Evolutionary conservation across 495 filamentous ascomycete genomes (phyloP), one percentile per base, ranked within the genome.

Genomic region (Rusavskia elegans): DNA sequence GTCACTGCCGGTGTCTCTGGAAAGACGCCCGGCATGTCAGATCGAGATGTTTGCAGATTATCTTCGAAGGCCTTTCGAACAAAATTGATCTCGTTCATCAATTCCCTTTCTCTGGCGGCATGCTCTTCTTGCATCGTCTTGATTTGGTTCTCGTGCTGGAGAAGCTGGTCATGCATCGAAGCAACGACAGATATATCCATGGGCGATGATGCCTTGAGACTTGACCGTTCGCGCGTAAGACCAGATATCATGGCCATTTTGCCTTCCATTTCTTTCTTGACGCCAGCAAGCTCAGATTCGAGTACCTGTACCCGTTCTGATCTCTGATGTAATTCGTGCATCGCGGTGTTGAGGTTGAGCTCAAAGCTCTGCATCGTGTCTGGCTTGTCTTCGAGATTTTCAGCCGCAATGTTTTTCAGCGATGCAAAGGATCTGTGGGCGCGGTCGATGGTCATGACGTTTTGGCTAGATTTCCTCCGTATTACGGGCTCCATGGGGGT

Each of bases 241-340:
- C 92, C 92, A 17, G 88, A 86, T 54, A 98, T 96, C 59, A 98
- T 89, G 21, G 83, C 83, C 68, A 85, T 84, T 75, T 97, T 97
- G 51, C 75, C 79, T 55, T 98, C 93, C 85, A 98, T 94, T 63
- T 96, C 93, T 65, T 85, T 92, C 70, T 85, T 93, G 14, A 90
- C 78, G 8, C 78, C 80, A 2, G 80, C 70, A 53, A 96, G 79
- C 59, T 95, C 93, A 6, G 79, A 80, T 63, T 98, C 92, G 10
- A 98, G 72, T 48, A 89, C 81, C 61, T 89, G 83, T 37, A 94
- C 87, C 21, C 87, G 82, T 61, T 97, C 92, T 17, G 89, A 87
- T 23, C 89, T 82, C 36, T 69, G 76, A 56, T 94, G 81, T 25
- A 97, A 74, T 61, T 98, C 92, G 57, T 90, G 87, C 82, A 96